These are phyloP conservation scores for Ogataea polymorpha DNA, from an alignment of 805 yeast species.

Conservation along the genomic window DNA sequence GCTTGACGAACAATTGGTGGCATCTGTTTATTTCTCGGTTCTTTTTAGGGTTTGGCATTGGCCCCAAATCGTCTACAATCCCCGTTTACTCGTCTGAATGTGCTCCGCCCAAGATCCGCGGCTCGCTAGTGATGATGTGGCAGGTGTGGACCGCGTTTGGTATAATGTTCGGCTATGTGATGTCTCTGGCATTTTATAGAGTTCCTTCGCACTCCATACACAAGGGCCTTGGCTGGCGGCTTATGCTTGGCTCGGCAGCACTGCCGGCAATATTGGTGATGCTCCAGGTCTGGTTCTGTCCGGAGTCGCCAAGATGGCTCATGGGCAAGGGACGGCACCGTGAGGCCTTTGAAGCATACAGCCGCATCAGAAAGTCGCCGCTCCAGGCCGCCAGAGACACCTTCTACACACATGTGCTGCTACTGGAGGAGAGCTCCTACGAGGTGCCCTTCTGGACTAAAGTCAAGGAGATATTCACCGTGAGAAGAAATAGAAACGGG, in stretches of 20 bases:
- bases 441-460: constrained; percentile 45
- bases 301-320: constrained; percentile 76
- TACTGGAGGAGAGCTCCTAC: constrained; percentile 58
- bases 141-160: constrained; percentile 75
- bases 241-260: constrained; percentile 67
- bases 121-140: constrained; percentile 71
- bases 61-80: constrained; percentile 74
- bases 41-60: constrained; percentile 64
- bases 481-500: constrained; percentile 82
- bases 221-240: constrained; percentile 62
- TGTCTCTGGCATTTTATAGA: constrained; percentile 59
- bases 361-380: constrained; percentile 45
- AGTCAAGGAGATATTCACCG: constrained; percentile 56
- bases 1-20: constrained; percentile 60
- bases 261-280: constrained; percentile 62
- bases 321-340: constrained; percentile 65
- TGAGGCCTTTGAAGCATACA: constrained; percentile 55
- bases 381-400: constrained; percentile 69
- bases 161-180: constrained; percentile 67
- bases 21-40: constrained; percentile 66
- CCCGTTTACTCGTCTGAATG: constrained; percentile 71
- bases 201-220: constrained; percentile 46
- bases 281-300: constrained; percentile 61
- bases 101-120: constrained; percentile 60
- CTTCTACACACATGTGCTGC: constrained; percentile 63